Evolutionary conservation across 2,329 filamentous ascomycete species (phyloP), one percentile per base, ranked within the genome.

Genomic region (Calycina marina): DNA sequence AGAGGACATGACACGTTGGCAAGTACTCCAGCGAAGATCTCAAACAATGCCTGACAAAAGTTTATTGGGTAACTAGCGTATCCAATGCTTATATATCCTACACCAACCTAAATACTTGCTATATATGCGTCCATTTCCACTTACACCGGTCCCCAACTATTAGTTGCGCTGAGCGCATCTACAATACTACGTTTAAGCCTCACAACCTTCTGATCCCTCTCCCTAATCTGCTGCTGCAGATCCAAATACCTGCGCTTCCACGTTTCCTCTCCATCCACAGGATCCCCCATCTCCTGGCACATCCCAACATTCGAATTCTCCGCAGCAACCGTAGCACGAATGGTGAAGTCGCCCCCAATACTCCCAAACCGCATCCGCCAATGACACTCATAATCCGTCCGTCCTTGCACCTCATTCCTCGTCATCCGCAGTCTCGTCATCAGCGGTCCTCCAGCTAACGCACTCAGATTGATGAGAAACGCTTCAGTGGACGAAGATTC

Each of bases 401-500:
- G 48, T 10, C 58, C 58, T 2, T 55, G 49, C 13, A 57, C 52
- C n/a, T 64, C 61, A 14, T 64, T 35, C 8, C 63, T 59, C 12
- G 55, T 59, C 28, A 65, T 55, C 14, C 54, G 56, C 13, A 56
- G 49, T 4, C 54, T 52, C 9, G 56, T 56, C 53, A 67, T 61
- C 30, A 75, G 55, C 16, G 64, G 60, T 3, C 65, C 65, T 6
- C 72, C 71, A 1, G 62, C 63, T 8, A 76, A 56, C 4, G 67
- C 68, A 0, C 69, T 62, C 4, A 75, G 49, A 44, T 73, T 75
- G 41, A 72, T 65, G 9, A 76, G 53, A 41, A 76, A 74, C 0
- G 62, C 59, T 45, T 73, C 62, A 4, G 65, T 61, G 8, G 60
- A 65, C 1, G 56, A 51, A 0, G 69, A 65, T 27, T 62, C 59